Evolutionary conservation across 805 yeast species (phyloP).

Genomic region (Kodamaea laetipori): DNA sequence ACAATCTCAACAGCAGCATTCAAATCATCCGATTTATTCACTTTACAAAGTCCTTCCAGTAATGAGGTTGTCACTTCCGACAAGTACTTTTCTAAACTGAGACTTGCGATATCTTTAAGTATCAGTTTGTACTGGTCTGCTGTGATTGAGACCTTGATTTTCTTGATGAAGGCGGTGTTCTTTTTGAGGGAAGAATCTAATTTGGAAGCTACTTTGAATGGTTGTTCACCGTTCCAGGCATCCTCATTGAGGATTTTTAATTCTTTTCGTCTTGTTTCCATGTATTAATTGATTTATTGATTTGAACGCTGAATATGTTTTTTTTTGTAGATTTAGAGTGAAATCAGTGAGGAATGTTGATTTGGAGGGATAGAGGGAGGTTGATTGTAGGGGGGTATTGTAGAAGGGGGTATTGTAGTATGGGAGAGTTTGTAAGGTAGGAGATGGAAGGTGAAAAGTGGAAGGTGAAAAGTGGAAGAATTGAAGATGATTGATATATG

Average conservation of each 20-base stretch:
- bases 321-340: no score
- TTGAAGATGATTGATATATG: no score
- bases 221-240: conserved; percentile 54
- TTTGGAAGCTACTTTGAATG: conserved; percentile 26
- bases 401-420: no score
- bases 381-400: no score
- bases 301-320: no score
- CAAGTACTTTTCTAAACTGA: conserved; percentile 73
- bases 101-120: conserved; percentile 59
- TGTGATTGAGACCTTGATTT: conserved; percentile 57
- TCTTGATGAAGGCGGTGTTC: conserved; percentile 77
- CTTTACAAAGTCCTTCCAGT: conserved; percentile 59
- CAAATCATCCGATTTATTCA: conserved; percentile 58
- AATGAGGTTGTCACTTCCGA: conserved; percentile 66
- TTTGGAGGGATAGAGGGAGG: no score
- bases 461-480: no score
- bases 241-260: conserved; percentile 3
- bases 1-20: conserved; percentile 65
- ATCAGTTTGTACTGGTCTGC: conserved; percentile 51
- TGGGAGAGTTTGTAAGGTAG: no score
- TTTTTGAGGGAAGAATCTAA: conserved; percentile 79
- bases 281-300: no score
- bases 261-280: conserved; percentile 1
- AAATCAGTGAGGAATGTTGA: no score
- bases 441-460: no score